Evolutionary conservation across 164 flowering plant genomes (phyloP), one percentile per base, ranked within the genome.

Genomic region (Akebia trifoliata): DNA sequence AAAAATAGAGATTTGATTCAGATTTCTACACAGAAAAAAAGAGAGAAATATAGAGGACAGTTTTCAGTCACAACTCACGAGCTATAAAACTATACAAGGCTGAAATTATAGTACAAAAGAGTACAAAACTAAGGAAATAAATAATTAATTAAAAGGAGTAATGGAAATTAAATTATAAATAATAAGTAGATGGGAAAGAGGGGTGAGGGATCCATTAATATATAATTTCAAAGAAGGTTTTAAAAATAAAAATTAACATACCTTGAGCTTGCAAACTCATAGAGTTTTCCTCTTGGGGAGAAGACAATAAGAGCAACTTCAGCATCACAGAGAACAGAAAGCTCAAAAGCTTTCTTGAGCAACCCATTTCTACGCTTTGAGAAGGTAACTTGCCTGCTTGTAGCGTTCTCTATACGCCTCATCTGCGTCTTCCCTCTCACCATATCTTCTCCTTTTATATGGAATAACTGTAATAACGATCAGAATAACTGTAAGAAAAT

Each of bases 321-420:
- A 57, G 78, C 81, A 53, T 77, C 81, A 28, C 81, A 77, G 3
- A 77, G 76, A 59, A 77, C 78, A 8, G 81, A 78, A 0, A 78
- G 62, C 72, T 78, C 80, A 55, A 69, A 78, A 11, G 81, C 83
- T 59, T 79, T 79, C 70, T 79, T 79, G 20, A 79, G 56, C 47
- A 79, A 58, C 17, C 83, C 81, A 34, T 65, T 79, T 48, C 78
- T 69, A 8, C 82, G 25, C 74, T 78, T 78, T 7, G 79, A 75
- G 52, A 78, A 78, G 12, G 79, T 76, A 2, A 79, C 84, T 70
- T 79, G 84, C 64, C 84, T 76, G 62, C 84, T 76, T 9, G 79
- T 60, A 1, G 71, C 72, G 44, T 79, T 79, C 56, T 79, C 84
- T 61, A 79, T 79, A 18, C 77, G 65, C 74, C 66, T 79, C 81